phyloP scores from a whole-genome alignment of 2,329 filamentous ascomycete genomes.

The Exophiala bonariae region DNA sequence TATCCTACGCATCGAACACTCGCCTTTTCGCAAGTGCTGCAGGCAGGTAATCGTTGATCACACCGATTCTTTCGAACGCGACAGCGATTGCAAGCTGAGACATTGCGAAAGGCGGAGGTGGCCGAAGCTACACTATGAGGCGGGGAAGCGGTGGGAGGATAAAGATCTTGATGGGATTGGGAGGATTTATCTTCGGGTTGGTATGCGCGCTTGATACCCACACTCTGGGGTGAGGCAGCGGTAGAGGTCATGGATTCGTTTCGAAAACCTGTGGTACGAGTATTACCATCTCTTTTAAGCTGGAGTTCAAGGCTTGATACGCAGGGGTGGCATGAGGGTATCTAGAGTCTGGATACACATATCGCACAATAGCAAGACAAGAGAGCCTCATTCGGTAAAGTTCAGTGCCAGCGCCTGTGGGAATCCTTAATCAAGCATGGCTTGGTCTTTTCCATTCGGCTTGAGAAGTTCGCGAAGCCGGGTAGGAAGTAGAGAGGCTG shows the following conservation, averaged over 20 bases:
- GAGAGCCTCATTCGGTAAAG: no score
- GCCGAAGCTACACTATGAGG: constrained; percentile 28
- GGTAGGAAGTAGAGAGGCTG: no score
- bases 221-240: constrained; percentile 24
- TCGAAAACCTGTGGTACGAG: no score
- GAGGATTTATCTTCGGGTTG: constrained; percentile 22
- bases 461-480: no score
- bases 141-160: constrained; percentile 18
- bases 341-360: no score
- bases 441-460: no score
- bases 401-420: no score
- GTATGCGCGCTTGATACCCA: constrained; percentile 29
- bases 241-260: constrained; percentile 23
- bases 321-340: no score
- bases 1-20: constrained; percentile 89
- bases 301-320: no score
- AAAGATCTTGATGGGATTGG: constrained; percentile 12
- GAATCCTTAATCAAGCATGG: no score
- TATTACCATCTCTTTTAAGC: no score
- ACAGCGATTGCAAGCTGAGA: constrained; percentile 93
- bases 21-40: constrained; percentile 91
- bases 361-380: no score
- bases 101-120: constrained; percentile 69
- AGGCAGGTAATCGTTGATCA: constrained; percentile 88
- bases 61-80: constrained; percentile 90